These are phyloP conservation scores for Cucurbita maxima DNA, from an alignment of 306 rosid species.

Conservation along the genomic window DNA sequence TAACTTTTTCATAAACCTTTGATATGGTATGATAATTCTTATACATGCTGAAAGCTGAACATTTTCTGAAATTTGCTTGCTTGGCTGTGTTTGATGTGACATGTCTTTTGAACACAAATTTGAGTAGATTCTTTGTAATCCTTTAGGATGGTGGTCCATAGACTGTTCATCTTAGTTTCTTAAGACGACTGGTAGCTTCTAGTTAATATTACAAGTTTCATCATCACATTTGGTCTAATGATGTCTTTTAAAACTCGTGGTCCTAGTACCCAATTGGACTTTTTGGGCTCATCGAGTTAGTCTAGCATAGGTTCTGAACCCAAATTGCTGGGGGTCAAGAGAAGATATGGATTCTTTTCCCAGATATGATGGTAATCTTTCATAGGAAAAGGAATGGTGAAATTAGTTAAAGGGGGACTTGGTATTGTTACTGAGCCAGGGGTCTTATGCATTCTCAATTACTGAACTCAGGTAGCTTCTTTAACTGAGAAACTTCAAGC, in stretches of 20 bases:
- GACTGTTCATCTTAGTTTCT: not conserved
- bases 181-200: not conserved
- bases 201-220: not conserved
- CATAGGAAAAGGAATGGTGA: not conserved
- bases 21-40: not conserved
- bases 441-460: not conserved
- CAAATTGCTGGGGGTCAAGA: not conserved
- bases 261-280: not conserved
- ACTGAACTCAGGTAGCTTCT: constrained; percentile 39
- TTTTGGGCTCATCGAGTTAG: not conserved
- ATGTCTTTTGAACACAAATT: not conserved
- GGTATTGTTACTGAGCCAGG: not conserved
- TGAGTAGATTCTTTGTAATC: not conserved
- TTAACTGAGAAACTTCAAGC: constrained; percentile 64
- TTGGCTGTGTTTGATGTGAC: not conserved
- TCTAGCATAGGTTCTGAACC: not conserved
- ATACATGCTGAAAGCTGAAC: not conserved
- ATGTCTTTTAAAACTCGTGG: not conserved
- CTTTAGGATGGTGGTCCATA: not conserved
- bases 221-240: not conserved
- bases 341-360: not conserved
- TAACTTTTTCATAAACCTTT: not conserved
- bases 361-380: not conserved
- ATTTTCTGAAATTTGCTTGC: not conserved
- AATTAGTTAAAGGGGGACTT: not conserved